Percentiles rank a stretch among this genome's conserved stretches.
Evolutionary conservation across 306 rosid genomes (phyloP).

Genomic region (Acacia acuminata): DNA sequence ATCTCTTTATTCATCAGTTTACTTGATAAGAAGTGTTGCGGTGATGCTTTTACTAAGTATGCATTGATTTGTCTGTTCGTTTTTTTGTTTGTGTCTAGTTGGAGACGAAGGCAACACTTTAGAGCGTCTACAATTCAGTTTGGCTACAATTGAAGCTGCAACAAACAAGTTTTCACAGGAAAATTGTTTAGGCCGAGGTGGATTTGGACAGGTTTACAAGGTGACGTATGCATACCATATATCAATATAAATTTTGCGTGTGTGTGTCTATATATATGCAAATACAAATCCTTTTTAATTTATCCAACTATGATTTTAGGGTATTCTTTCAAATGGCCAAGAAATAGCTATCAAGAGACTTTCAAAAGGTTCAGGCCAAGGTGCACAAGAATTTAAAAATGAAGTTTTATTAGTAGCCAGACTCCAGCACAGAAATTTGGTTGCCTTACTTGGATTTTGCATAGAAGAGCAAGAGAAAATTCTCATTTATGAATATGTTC

Average conservation of each 20-base stretch:
- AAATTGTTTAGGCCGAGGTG: neutral
- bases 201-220: neutral
- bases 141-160: neutral
- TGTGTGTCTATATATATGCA: neutral
- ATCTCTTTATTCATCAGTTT: neutral
- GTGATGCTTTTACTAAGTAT: neutral
- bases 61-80: too few species aligned
- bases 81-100: neutral
- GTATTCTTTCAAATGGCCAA: constrained; percentile 2
- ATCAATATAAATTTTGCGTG: neutral
- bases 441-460: neutral
- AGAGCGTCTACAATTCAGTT: neutral
- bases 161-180: neutral
- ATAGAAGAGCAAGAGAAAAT: neutral
- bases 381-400: constrained; percentile 29
- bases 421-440: constrained; percentile 2
- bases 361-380: constrained; percentile 19
- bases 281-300: neutral
- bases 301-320: neutral
- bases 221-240: neutral
- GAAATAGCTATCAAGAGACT: constrained; percentile 30
- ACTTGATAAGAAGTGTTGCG: too few species aligned
- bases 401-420: neutral
- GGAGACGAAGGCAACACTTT: neutral
- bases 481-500: neutral